Evolutionary conservation across 2,329 filamentous ascomycete genomes (phyloP), one percentile per base, ranked within the genome.

Genomic region (Aspergillus sp.): DNA sequence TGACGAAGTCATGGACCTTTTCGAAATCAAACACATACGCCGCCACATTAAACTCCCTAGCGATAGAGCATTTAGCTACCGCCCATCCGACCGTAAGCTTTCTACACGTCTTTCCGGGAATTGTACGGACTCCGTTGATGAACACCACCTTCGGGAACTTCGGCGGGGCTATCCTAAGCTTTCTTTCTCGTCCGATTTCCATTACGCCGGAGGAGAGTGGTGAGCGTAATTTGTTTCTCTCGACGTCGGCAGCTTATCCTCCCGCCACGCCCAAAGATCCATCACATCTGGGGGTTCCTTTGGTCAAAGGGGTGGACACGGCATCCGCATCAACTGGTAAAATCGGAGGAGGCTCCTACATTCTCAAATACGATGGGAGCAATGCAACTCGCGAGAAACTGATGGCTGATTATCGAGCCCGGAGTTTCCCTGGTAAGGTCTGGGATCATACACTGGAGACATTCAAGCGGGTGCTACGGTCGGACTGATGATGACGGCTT

Each of bases 71-170:
- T 15, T 68, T 86, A 2, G 80, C 83, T 0, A 68, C 74, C 2
- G 68, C 48, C 78, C 80, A n/a, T 80, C 83, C 2, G 74, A 75
- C 23, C 17, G 78, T 81, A 0, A 78, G 77, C 7, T 85, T 84
- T 69, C 67, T 80, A 6, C 81, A 85, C 57, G 74, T 78, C 3
- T 82, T 74, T 60, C 82, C 82, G 0, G 79, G 80, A 4, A 62
- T 76, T 3, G 81, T 85, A 21, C 78, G 80, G 55, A 82, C 80
- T 0, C 78, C 76, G 1, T 72, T 81, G 70, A 52, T 70, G 67
- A 38, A 61, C 9, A 61, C 62, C 19, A 58, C 57, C 2, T 9
- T 72, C 71, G 5, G 69, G 72, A 38, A 75, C 70, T 25, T 65
- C 76, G 17, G 60, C 75, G 56, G 71, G 71, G 4, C 67, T 21